phyloP scores from a whole-genome alignment of 345 rosid genomes.

The Stellera chamaejasme region DNA sequence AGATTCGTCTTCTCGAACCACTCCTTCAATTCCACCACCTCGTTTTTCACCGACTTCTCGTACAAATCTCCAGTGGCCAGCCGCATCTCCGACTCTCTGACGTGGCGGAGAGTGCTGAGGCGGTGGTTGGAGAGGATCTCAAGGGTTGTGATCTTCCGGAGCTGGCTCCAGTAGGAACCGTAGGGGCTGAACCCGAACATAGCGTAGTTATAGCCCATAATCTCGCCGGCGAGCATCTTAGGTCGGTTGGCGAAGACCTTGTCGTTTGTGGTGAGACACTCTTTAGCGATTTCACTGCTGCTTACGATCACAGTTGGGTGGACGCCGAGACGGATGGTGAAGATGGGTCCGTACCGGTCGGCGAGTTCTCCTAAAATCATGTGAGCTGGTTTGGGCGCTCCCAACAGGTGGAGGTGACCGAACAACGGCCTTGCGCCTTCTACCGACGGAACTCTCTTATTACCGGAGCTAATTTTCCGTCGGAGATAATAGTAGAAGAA shows the following conservation, averaged over 20 bases:
- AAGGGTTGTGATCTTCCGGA: constrained; percentile 17
- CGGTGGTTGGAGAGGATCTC: constrained; percentile 25
- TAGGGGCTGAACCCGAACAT: constrained; percentile 23
- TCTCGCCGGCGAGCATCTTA: neutral
- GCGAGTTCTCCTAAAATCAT: constrained; percentile 21
- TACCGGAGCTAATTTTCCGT: neutral
- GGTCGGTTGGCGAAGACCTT: constrained; percentile 22
- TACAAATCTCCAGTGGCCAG: constrained; percentile 10
- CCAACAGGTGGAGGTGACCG: constrained; percentile 2
- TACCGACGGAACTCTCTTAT: neutral
- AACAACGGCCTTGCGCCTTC: neutral
- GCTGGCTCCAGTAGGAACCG: constrained; percentile 23
- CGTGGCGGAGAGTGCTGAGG: constrained; percentile 12
- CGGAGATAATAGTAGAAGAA: too few relatives aligned
- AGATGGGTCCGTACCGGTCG: constrained; percentile 30
- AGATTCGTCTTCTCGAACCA: constrained; percentile 21
- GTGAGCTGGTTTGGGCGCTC: constrained; percentile 10
- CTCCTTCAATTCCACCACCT: constrained; percentile 18
- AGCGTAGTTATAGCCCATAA: constrained; percentile 20
- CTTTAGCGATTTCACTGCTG: constrained; percentile 24
- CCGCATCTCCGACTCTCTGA: constrained; percentile 19
- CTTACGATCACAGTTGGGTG: constrained; percentile 25
- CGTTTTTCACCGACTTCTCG: neutral
- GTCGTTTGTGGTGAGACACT: constrained; percentile 27
- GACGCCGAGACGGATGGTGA: constrained; percentile 26